Conservation (phyloP, 345 rosid genomes). For the Populus pruinosa region DNA sequence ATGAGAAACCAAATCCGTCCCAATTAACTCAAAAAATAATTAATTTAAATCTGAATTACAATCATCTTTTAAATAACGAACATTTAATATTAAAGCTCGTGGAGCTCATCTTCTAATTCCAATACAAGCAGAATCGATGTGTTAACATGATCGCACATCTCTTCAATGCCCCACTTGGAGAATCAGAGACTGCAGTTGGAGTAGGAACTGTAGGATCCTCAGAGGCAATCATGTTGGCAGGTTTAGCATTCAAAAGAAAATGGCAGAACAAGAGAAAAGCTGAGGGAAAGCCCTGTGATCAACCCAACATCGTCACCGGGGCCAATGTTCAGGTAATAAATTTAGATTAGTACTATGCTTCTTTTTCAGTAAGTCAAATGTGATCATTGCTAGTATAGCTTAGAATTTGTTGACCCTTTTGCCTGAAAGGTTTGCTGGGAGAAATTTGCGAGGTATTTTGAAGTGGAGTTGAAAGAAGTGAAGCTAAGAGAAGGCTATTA, state of each 20-base stretch:
- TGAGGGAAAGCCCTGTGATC: slow-evolving; percentile 1
- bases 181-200: slow-evolving; percentile 19
- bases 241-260: slow-evolving; percentile 1
- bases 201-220: not conserved
- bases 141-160: slow-evolving; percentile 31
- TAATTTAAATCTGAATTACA: too few species aligned
- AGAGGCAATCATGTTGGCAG: slow-evolving; percentile 7
- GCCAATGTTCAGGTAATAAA: slow-evolving; percentile 3
- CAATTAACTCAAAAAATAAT: too few species aligned
- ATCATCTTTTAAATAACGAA: not conserved
- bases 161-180: slow-evolving; percentile 25
- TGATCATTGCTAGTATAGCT: not conserved
- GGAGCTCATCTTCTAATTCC: not conserved
- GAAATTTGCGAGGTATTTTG: slow-evolving; percentile 31
- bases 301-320: slow-evolving; percentile 8
- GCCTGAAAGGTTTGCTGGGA: slow-evolving; percentile 20
- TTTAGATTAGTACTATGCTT: not conserved
- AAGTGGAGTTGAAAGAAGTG: slow-evolving; percentile 27
- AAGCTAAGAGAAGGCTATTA: slow-evolving; percentile 18
- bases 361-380: not conserved
- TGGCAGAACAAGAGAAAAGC: slow-evolving; percentile 2
- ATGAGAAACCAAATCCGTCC: too few species aligned
- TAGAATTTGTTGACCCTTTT: not conserved
- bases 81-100: not conserved
- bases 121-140: slow-evolving; percentile 18